These are phyloP conservation scores for Copromyces sp. DNA, from an alignment of 495 filamentous ascomycete species.

Conservation along the genomic window DNA sequence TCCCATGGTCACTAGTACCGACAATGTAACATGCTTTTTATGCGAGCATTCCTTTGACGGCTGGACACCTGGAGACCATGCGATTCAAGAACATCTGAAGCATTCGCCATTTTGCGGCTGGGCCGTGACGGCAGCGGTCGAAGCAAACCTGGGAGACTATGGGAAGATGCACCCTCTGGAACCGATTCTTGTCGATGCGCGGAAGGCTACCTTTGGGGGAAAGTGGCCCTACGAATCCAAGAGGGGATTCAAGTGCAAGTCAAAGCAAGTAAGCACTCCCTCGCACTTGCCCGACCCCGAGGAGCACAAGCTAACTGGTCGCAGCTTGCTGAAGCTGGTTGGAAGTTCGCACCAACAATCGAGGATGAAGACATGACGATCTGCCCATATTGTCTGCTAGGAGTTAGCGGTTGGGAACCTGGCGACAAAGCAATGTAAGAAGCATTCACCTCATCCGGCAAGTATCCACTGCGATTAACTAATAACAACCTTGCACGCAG, in stretches of 20 bases:
- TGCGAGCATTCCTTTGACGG: conserved; percentile 73
- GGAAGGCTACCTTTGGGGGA: conserved; percentile 66
- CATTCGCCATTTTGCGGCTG: conserved; percentile 75
- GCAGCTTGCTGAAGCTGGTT: conserved; percentile 84
- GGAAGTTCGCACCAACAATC: conserved; percentile 77
- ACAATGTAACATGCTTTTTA: conserved; percentile 84
- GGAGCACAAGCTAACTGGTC: conserved; percentile 12
- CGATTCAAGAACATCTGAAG: conserved; percentile 72
- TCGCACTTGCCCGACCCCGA: background rate
- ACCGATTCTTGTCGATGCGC: conserved; percentile 59
- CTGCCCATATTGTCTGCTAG: conserved; percentile 79
- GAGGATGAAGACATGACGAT: conserved; percentile 76
- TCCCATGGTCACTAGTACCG: conserved; percentile 59
- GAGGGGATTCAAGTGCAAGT: conserved; percentile 78
- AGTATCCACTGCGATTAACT: conserved; percentile 1
- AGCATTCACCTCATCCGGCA: conserved; percentile 10
- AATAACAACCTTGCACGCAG: conserved; percentile 34
- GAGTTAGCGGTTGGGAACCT: conserved; percentile 84
- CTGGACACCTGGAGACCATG: conserved; percentile 79
- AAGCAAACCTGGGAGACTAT: conserved; percentile 52
- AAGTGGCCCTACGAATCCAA: conserved; percentile 86
- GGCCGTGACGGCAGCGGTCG: conserved; percentile 70
- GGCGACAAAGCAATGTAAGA: conserved; percentile 77
- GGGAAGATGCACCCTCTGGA: conserved; percentile 62
- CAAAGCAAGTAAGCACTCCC: conserved; percentile 55